Evolutionary conservation across 73 alveolate genomes (phyloP).

Genomic region (Paramecium caudatum): DNA sequence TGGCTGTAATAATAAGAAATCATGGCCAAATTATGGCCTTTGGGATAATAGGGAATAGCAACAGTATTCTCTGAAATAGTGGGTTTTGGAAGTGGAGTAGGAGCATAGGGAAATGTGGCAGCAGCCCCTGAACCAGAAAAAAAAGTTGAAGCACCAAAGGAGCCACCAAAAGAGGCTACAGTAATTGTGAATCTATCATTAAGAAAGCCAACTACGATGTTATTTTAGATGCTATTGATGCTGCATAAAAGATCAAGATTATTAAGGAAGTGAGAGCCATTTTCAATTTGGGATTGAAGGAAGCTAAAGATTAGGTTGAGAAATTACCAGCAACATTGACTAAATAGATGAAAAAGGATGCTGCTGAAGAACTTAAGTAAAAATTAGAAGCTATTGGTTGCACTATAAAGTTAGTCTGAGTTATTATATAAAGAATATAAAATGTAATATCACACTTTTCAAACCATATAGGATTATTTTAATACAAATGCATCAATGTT

Average conservation of each 20-base stretch:
- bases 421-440: not conserved
- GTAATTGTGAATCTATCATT: constrained; percentile 62
- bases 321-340: constrained; percentile 82
- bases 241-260: constrained; percentile 84
- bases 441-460: not conserved
- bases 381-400: constrained; percentile 81
- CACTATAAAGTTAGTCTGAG: constrained; percentile 70
- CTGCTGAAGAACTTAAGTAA: constrained; percentile 82
- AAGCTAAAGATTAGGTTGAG: constrained; percentile 90
- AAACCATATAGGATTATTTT: constrained; percentile 5
- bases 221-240: constrained; percentile 79
- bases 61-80: constrained; percentile 64
- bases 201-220: constrained; percentile 83
- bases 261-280: constrained; percentile 88
- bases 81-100: constrained; percentile 75
- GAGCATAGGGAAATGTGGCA: constrained; percentile 62
- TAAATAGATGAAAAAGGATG: constrained; percentile 80
- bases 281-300: constrained; percentile 87
- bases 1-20: constrained; percentile 74
- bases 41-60: constrained; percentile 75
- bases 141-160: constrained; percentile 67
- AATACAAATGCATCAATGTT: not conserved
- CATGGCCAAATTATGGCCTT: constrained; percentile 78
- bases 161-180: constrained; percentile 16
- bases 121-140: constrained; percentile 69